A percentile compares a stretch with the other conserved stretches of the same genome.
Evolutionary conservation across 192 early-diverging fungal genomes (phyloP).

Genomic region (Coemansia guatemalensis): DNA sequence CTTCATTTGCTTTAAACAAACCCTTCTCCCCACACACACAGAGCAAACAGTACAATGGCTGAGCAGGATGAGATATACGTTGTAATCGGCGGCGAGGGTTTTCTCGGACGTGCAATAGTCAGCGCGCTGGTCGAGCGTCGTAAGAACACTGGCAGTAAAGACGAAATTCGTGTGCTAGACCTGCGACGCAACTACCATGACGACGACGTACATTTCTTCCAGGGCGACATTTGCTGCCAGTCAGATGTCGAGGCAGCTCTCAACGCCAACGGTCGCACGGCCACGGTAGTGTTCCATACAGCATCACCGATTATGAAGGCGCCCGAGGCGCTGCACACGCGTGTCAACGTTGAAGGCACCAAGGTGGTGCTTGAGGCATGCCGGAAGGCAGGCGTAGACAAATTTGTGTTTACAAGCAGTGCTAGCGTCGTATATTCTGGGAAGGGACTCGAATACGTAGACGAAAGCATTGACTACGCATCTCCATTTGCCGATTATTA

Average conservation of each 20-base stretch:
- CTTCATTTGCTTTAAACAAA: no score
- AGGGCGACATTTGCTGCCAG: constrained; percentile 62
- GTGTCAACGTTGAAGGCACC: constrained; percentile 87
- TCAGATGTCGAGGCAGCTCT: constrained; percentile 60
- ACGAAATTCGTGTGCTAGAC: constrained; percentile 83
- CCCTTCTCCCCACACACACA: no score
- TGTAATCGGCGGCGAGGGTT: constrained; percentile 86
- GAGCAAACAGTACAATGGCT: not conserved
- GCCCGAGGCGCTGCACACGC: constrained; percentile 68
- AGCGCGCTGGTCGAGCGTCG: constrained; percentile 65
- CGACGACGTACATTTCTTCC: constrained; percentile 41
- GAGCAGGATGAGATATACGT: constrained; percentile 55
- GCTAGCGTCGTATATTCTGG: constrained; percentile 91
- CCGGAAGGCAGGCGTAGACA: constrained; percentile 58
- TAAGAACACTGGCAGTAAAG: constrained; percentile 15
- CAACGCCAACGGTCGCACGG: constrained; percentile 40
- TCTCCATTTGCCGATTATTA: constrained; percentile 81
- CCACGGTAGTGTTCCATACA: constrained; percentile 81
- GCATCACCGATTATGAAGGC: constrained; percentile 84
- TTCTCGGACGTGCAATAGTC: constrained; percentile 80
- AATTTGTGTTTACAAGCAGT: constrained; percentile 82
- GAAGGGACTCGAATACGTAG: constrained; percentile 68
- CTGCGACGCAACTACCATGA: constrained; percentile 59
- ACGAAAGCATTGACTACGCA: constrained; percentile 78
- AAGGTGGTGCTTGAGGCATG: constrained; percentile 80